Base-by-base conservation (phyloP, 1,284 basidiomycete species). In the Ganoderma boninense region DNA sequence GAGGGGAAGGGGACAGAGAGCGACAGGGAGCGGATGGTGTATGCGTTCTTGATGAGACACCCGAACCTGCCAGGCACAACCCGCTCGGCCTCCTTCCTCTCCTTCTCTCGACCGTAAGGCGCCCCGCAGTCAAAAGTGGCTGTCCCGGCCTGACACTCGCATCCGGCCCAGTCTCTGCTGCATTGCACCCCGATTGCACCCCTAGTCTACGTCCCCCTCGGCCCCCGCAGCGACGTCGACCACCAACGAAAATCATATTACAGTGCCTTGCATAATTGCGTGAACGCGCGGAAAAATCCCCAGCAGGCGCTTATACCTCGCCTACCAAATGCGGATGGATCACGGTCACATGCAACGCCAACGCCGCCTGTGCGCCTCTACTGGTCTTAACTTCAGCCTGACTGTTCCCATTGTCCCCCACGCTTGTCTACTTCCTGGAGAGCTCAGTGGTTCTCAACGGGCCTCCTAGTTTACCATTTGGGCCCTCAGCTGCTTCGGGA, bases 1-100 rank as follows among this genome's bases (percentile, higher is more conserved):
- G 68, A 76, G 69, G 68, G 62, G 62, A 68, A 23, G 60, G n/a
- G 46, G 20, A 6, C 46, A 46, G 57, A 32, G 29, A 49, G 46
- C n/a, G 57, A 13, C 29, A 75, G 57, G 65, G 59, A 57, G 64
- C 69, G 61, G 63, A 71, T 63, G 76, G 67, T 62, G 67, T 66
- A 68, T 63, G 64, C 59, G 70, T 65, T 67, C 60, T 56, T 43
- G 61, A 68, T 63, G 69, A 67, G 65, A 67, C 57, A 46, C 35
- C 62, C 61, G 70, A 67, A 57, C 67, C 66, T 65, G 66, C 67
- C 74, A 74, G 73, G 74, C 72, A 72, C 73, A 43, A 49, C n/a
- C 8, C n/a, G 46, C 46, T 49, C 46, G 44, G 44, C 23, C 46
- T 57, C 18, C 23, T 40, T 38, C 40, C 26, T 18, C 40, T 62